These are phyloP conservation scores for Cucumis cinereus DNA, from an alignment of 306 rosid species.

Conservation along the genomic window DNA sequence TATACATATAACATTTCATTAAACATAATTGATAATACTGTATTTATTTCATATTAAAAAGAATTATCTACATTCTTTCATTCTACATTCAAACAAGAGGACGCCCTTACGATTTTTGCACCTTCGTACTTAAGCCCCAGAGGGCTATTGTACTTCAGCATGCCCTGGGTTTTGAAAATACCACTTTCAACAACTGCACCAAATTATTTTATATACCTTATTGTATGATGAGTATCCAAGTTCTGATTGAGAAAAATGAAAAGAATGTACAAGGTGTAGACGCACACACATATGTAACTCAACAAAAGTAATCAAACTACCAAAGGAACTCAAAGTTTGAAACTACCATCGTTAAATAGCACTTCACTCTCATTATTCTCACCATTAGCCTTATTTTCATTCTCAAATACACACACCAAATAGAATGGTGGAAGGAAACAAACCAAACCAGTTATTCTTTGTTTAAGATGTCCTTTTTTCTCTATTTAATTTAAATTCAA, in stretches of 20 bases:
- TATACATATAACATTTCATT: not conserved
- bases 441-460: not conserved
- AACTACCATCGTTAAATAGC: not conserved
- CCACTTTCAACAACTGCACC: not conserved
- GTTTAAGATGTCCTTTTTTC: not conserved
- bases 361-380: not conserved
- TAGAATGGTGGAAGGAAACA: not conserved
- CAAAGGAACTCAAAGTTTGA: not conserved
- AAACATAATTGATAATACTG: not conserved
- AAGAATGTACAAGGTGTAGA: not conserved
- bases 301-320: not conserved
- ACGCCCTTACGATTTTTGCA: not conserved
- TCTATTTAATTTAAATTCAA: not conserved
- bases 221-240: not conserved
- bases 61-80: not conserved
- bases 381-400: not conserved
- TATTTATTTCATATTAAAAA: not conserved
- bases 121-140: not conserved
- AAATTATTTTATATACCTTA: not conserved
- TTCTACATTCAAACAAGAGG: not conserved
- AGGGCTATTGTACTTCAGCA: not conserved
- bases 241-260: not conserved
- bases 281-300: fast-evolving
- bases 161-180: not conserved
- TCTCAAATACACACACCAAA: not conserved